Base-by-base conservation (phyloP, 2,329 filamentous ascomycete genomes). In the Colletotrichum phormii region DNA sequence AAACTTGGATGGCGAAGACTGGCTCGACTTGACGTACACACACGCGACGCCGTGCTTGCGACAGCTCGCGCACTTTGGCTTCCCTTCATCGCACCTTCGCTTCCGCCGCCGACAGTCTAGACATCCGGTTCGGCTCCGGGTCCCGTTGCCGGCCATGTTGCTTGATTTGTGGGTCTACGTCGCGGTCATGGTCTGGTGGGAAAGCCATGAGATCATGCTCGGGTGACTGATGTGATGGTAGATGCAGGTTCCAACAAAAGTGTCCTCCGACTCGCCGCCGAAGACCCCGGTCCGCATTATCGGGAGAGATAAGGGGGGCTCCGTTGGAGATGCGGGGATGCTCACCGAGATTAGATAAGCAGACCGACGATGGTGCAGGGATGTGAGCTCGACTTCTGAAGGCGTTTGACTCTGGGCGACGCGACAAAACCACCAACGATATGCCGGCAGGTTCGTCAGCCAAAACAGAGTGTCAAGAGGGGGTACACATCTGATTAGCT, bases 51-150 rank as follows among this genome's bases (percentile, higher is more conserved):
- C 24, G 26, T 64, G 49, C 26, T 57, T 63, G 26, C 29, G 53
- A 26, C 67, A 69, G 24, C 49, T 55, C 8, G 18, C 24, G 15
- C 60, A 69, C 29, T 35, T 24, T 15, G 67, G 67, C 12, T 69
- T 64, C 53, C 37, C 37, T 42, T 42, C 37, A 42, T 42, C 37
- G 37, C 37, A 42, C 37, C 37, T 42, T 15, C 37, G 49, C 51
- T 69, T 69, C 29, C 67, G 49, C 11, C 53, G 60, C 8, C 67
- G 60, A 29, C 67, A 58, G 13, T 69, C 59, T n/a, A 29, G 35
- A 57, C 67, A 69, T 8, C 60, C 60, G 0, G 61, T 53, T 11
- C 67, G 58, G 35, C 49, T 57, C 33, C 67, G 49, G 29, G 59
- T 55, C 26, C 67, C 67, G 24, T 64, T 64, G 4, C 59, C 37